A percentile compares a stretch with the other conserved stretches of the same genome.
phyloP scores from a whole-genome alignment of 371 early-diverging fungal species.

The Umbelopsis sp. region DNA sequence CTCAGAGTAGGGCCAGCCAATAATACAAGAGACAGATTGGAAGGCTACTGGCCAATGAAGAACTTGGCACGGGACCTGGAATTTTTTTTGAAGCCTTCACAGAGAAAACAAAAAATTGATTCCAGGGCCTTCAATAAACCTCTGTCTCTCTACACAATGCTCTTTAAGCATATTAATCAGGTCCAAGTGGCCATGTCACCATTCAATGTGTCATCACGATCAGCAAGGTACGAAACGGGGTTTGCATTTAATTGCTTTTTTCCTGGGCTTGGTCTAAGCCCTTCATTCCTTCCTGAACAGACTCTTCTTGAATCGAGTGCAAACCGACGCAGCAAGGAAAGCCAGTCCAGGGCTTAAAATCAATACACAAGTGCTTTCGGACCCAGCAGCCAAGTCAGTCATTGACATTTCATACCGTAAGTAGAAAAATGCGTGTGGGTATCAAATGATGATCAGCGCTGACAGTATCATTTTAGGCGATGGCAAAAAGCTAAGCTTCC shows the following conservation, averaged over 20 bases:
- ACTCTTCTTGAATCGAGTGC: conserved; percentile 62
- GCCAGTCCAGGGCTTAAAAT: conserved; percentile 61
- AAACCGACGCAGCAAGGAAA: conserved; percentile 54
- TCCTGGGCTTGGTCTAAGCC: neutral
- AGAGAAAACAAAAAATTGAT: no score
- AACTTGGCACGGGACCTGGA: no score
- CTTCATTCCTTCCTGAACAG: conserved; percentile 25
- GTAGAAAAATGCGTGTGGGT: conserved; percentile 17
- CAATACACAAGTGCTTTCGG: conserved; percentile 47
- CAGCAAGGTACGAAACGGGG: conserved; percentile 39
- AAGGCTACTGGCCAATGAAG: no score
- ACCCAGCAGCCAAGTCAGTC: conserved; percentile 50
- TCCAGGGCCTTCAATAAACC: neutral
- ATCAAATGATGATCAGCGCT: neutral
- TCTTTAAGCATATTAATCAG: conserved; percentile 50
- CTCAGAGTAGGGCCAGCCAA: no score
- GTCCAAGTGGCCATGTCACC: conserved; percentile 54
- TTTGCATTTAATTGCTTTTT: neutral
- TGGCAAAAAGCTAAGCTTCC: conserved; percentile 56
- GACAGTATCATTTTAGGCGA: conserved; percentile 41
- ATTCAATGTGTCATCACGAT: conserved; percentile 47
- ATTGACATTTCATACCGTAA: conserved; percentile 60
- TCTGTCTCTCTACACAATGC: conserved; percentile 29
- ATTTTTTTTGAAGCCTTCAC: no score
- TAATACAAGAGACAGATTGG: no score